Percentiles rank a stretch among this genome's conserved stretches.
These are phyloP conservation scores for Candida michaelii DNA, from an alignment of 805 yeast genomes.

Conservation along the genomic window DNA sequence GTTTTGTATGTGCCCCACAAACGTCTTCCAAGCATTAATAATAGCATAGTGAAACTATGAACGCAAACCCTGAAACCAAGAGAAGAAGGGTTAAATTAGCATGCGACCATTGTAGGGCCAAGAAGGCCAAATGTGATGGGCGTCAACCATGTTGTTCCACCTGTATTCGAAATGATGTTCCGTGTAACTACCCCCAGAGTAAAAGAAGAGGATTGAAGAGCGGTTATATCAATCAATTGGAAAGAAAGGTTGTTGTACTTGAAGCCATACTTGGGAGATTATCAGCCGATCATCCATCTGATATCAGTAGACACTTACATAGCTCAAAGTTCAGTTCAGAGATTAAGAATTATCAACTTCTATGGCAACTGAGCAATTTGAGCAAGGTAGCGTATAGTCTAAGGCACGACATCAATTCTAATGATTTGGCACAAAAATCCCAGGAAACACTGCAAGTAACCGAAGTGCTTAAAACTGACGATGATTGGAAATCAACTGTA, in stretches of 20 bases:
- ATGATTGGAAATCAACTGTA: background rate
- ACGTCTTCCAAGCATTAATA: too few relatives aligned
- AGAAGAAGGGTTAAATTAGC: background rate
- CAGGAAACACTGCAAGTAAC: too few relatives aligned
- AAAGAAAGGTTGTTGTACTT: background rate
- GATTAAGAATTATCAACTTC: background rate
- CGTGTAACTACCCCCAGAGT: background rate
- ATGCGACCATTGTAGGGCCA: background rate
- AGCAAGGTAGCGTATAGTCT: background rate
- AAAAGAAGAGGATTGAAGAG: background rate
- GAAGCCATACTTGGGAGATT: background rate
- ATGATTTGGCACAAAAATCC: too few relatives aligned
- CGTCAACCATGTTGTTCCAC: background rate
- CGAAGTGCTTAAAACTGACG: background rate
- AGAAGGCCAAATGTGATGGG: conserved; percentile 1
- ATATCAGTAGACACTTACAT: background rate
- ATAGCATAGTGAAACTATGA: background rate
- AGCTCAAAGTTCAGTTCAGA: background rate
- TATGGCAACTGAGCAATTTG: background rate
- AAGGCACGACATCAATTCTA: too few relatives aligned
- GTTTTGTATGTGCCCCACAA: too few relatives aligned
- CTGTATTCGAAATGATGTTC: background rate
- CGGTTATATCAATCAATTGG: background rate
- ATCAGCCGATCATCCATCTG: background rate
- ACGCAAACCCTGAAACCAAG: background rate